These are phyloP conservation scores for Herpotrichia juniperi DNA, from an alignment of 2,329 filamentous ascomycete species.

Conservation along the genomic window DNA sequence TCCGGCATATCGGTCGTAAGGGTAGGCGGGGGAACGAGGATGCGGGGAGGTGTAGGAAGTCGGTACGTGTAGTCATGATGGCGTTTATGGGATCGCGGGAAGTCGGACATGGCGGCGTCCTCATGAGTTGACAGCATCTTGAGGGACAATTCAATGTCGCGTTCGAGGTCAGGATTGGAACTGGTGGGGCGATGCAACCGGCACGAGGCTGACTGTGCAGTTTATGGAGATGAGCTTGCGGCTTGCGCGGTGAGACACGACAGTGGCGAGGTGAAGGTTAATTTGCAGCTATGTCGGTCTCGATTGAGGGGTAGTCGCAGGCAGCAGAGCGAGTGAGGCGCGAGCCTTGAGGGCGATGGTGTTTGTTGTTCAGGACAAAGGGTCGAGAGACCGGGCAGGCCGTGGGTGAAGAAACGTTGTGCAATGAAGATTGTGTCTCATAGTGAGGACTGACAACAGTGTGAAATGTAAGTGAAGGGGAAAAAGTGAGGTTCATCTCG, in stretches of 20 bases:
- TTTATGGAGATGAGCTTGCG: neutral
- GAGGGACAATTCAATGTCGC: neutral
- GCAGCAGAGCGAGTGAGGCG: neutral
- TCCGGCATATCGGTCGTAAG: slow-evolving; percentile 48
- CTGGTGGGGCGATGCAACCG: neutral
- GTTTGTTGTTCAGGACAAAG: neutral
- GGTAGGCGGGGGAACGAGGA: slow-evolving; percentile 55
- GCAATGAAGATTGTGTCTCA: neutral
- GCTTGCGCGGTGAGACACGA: neutral
- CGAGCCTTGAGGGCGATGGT: neutral
- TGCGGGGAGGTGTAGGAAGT: slow-evolving; percentile 55
- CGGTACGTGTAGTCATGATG: slow-evolving; percentile 52
- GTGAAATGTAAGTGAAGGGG: neutral
- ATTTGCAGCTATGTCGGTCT: neutral
- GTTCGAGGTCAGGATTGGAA: no score
- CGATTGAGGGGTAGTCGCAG: neutral
- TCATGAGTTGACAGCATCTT: slow-evolving; percentile 22
- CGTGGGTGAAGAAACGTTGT: neutral
- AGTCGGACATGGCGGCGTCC: slow-evolving; percentile 38
- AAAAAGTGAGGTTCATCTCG: neutral
- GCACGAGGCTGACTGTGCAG: neutral
- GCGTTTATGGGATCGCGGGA: slow-evolving; percentile 27
- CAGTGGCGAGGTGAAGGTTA: neutral
- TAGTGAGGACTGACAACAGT: neutral
- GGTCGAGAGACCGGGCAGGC: neutral